phyloP scores from a whole-genome alignment of 2,329 filamentous ascomycete species.

The Neonectria punicea region DNA sequence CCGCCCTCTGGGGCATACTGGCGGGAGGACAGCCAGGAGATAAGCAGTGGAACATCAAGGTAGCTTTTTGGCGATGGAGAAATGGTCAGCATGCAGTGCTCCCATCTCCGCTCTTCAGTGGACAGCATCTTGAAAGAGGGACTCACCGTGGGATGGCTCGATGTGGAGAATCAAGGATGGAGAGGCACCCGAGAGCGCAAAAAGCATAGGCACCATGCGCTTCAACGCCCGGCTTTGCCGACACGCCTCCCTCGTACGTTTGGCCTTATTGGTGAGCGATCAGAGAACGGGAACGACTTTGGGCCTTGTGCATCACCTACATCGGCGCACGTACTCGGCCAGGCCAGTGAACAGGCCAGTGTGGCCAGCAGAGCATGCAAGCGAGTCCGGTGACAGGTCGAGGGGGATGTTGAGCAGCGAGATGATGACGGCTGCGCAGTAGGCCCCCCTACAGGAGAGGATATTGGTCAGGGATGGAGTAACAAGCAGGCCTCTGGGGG shows the following conservation, averaged over 20 bases:
- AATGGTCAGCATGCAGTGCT: conserved; percentile 48
- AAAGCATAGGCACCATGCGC: conserved; percentile 98
- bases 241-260: conserved; percentile 95
- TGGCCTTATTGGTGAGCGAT: conserved; percentile 68
- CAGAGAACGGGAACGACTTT: conserved; percentile 27
- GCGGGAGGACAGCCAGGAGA: conserved; percentile 88
- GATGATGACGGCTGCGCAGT: conserved; percentile 88
- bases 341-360: conserved; percentile 76
- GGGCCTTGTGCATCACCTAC: conserved; percentile 61
- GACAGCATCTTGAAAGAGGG: conserved; percentile 31
- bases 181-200: conserved; percentile 88
- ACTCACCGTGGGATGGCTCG: conserved; percentile 77
- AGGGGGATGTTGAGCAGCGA: conserved; percentile 86
- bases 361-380: conserved; percentile 71
- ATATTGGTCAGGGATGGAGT: conserved; percentile 30
- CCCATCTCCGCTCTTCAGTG: conserved; percentile 47
- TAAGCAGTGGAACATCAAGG: conserved; percentile 79
- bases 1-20: conserved; percentile 94
- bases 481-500: conserved; percentile 27
- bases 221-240: conserved; percentile 84
- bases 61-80: conserved; percentile 61
- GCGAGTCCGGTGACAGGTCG: conserved; percentile 77
- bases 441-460: conserved; percentile 75
- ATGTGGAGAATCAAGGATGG: conserved; percentile 84
- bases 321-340: conserved; percentile 81